These are phyloP conservation scores for Aspergillus cristatus DNA, from an alignment of 495 filamentous ascomycete genomes.

Conservation along the genomic window DNA sequence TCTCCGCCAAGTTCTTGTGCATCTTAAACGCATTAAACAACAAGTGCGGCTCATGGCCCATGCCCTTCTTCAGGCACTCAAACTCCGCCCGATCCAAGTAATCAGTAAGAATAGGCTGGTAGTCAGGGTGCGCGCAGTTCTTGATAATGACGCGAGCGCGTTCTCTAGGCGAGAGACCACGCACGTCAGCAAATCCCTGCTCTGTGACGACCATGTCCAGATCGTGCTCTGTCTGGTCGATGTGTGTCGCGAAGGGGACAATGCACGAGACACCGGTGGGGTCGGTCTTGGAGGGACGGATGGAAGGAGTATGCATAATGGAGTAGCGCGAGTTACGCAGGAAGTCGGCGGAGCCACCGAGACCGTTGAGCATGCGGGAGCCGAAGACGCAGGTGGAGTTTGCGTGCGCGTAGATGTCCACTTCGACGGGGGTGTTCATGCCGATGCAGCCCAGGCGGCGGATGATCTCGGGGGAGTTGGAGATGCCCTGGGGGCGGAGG, in stretches of 20 bases:
- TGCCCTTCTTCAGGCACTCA: constrained; percentile 78
- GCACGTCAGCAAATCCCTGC: constrained; percentile 78
- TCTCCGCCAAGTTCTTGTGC: constrained; percentile 71
- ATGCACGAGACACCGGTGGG: constrained; percentile 79
- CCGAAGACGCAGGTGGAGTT: constrained; percentile 91
- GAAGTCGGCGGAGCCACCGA: constrained; percentile 86
- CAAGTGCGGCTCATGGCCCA: constrained; percentile 85
- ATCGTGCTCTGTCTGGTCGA: constrained; percentile 91
- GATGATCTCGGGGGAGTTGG: constrained; percentile 94
- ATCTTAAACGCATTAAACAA: constrained; percentile 80
- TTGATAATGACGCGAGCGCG: constrained; percentile 79
- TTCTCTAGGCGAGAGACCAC: constrained; percentile 72
- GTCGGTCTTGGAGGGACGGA: constrained; percentile 73
- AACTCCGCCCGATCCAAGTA: constrained; percentile 84
- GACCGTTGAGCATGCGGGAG: constrained; percentile 83
- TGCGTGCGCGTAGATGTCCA: constrained; percentile 90
- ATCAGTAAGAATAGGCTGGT: constrained; percentile 69
- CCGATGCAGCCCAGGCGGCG: constrained; percentile 78
- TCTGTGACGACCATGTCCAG: constrained; percentile 84
- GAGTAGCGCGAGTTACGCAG: constrained; percentile 73
- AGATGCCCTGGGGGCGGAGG: constrained; percentile 77
- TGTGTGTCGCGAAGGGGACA: constrained; percentile 86
- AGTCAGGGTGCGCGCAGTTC: constrained; percentile 81
- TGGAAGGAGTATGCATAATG: constrained; percentile 88
- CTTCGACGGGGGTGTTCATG: constrained; percentile 94